These are phyloP conservation scores for Plenodomus tracheiphilus DNA, from an alignment of 2,329 filamentous ascomycete genomes.

Conservation along the genomic window DNA sequence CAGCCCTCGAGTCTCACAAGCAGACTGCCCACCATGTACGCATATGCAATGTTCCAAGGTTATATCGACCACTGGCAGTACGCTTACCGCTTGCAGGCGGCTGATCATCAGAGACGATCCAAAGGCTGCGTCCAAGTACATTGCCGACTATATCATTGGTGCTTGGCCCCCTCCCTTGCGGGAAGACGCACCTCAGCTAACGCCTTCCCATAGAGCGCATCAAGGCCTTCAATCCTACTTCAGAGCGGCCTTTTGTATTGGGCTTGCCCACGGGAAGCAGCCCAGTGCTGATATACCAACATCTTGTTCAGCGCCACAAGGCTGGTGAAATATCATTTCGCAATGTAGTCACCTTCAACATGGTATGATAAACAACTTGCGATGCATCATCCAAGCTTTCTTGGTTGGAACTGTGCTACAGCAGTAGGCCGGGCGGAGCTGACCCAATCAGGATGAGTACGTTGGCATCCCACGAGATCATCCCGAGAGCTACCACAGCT, in stretches of 20 bases:
- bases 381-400: conserved; percentile 13
- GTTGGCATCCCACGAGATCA: conserved; percentile 81
- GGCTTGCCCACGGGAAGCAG: conserved; percentile 83
- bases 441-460: conserved; percentile 71
- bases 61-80: conserved; percentile 15
- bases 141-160: conserved; percentile 80
- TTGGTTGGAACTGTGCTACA: conserved; percentile 22
- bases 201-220: conserved; percentile 64
- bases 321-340: conserved; percentile 78
- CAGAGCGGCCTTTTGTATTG: conserved; percentile 75
- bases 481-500: conserved; percentile 84
- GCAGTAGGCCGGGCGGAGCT: conserved; percentile 21
- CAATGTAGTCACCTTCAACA: conserved; percentile 90
- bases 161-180: conserved; percentile 32
- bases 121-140: conserved; percentile 69
- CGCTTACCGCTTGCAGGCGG: conserved; percentile 62
- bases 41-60: conserved; percentile 28
- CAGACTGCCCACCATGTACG: conserved; percentile 37
- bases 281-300: conserved; percentile 75
- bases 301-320: conserved; percentile 73
- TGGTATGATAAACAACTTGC: conserved; percentile 58
- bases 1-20: conserved; percentile 6
- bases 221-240: conserved; percentile 73
- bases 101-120: conserved; percentile 80
- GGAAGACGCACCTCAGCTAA: conserved; percentile 25